phyloP scores from a whole-genome alignment of 805 yeast genomes.

The Wickerhamomyces chambardii region DNA sequence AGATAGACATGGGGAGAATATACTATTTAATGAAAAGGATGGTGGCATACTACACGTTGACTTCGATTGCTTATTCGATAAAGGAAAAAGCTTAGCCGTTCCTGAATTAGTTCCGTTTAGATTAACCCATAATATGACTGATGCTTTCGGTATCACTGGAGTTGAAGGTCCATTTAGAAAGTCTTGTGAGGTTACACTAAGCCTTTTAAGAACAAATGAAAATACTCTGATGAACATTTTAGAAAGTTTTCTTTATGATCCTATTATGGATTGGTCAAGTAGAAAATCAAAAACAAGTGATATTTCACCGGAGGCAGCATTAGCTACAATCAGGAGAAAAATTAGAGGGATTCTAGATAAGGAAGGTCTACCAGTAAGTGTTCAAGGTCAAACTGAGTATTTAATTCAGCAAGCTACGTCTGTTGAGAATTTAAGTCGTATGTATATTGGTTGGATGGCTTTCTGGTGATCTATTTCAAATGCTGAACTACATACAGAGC shows the following conservation, averaged over 20 bases:
- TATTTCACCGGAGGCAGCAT: slow-evolving; percentile 54
- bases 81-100: slow-evolving; percentile 57
- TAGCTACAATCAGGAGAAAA: slow-evolving; percentile 66
- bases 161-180: slow-evolving; percentile 85
- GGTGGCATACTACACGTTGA: slow-evolving; percentile 91
- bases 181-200: slow-evolving; percentile 77
- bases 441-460: slow-evolving; percentile 95
- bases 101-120: slow-evolving; percentile 97
- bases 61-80: slow-evolving; percentile 93
- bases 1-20: slow-evolving; percentile 93
- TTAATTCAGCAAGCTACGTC: slow-evolving; percentile 78
- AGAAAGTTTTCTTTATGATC: slow-evolving; percentile 90
- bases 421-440: slow-evolving; percentile 58
- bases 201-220: slow-evolving; percentile 67
- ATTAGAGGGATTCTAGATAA: slow-evolving; percentile 75
- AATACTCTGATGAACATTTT: slow-evolving; percentile 80
- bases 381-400: slow-evolving; percentile 88
- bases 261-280: slow-evolving; percentile 70
- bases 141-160: slow-evolving; percentile 83
- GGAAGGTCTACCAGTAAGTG: slow-evolving; percentile 82
- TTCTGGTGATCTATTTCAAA: too few relatives aligned
- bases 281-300: slow-evolving; percentile 25
- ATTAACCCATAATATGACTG: slow-evolving; percentile 78
- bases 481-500: too few relatives aligned
- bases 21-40: slow-evolving; percentile 58